Evolutionary conservation across 1,284 basidiomycete species (phyloP), one percentile per base, ranked within the genome.

Genomic region (Neotropicomus parvogracilis): DNA sequence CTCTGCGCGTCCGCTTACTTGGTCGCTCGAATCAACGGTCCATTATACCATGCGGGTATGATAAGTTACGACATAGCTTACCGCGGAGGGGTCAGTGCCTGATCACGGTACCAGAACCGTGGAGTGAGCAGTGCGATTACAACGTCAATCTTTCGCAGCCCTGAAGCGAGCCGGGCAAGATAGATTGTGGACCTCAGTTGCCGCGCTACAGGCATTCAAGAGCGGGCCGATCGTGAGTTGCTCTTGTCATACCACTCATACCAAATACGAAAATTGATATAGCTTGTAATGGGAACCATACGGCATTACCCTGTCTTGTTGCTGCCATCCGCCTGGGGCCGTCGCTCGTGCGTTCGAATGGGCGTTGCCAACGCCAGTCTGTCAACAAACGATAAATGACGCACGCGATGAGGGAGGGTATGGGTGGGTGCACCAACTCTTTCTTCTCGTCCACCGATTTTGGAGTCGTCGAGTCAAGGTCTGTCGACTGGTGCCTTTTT

Each of bases 241-340:
- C 24, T 40, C 24, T 26, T 52, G 52, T 45, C 46, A 62, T 46
- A 44, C 35, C 29, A 41, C 19, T 33, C 40, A 60, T 55, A 32
- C 61, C 37, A 58, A 49, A 62, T 63, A 49, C 6, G 56, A 48
- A 2, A 49, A 46, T 51, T 31, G 32, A 61, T 61, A 65, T 65
- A 44, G 19, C 59, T 60, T 50, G 50, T 65, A 62, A 58, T 58
- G 28, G 63, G 27, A 49, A 48, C 28, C 21, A 32, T 60, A 61
- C 59, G 61, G 59, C 59, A 62, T 55, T 0, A n/a, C n/a, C 10
- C 5, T 17, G n/a, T 38, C 40, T 48, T 59, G 47, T 49, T 52
- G 47, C 37, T 47, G 44, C 34, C 31, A 46, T 36, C 12, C 34
- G 21, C 26, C 38, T 39, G 50, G 24, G 24, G 8, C 24, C 24